These are phyloP conservation scores for Candida morakotiae DNA, from an alignment of 805 yeast genomes.

Conservation along the genomic window DNA sequence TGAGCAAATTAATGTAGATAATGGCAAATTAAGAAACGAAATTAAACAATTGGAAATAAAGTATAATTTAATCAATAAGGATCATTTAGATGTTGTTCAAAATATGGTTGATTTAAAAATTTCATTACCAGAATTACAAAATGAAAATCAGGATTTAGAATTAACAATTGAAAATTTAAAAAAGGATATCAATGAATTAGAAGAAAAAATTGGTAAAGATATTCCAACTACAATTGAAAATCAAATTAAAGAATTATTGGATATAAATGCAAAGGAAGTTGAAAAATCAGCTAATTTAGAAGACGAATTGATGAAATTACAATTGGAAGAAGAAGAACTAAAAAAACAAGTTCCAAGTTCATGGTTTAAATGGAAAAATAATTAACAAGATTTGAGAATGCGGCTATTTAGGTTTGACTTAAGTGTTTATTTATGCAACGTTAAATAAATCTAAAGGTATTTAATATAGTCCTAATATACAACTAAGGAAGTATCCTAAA, in stretches of 20 bases:
- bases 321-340: conserved; percentile 22
- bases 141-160: conserved; percentile 64
- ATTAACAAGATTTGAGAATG: not conserved
- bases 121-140: conserved; percentile 65
- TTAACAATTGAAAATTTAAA: conserved; percentile 35
- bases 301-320: conserved; percentile 27
- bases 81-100: conserved; percentile 84
- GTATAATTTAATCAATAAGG: conserved; percentile 66
- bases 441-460: too few species aligned
- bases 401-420: not conserved
- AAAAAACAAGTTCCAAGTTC: conserved; percentile 16
- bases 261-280: conserved; percentile 33
- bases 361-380: conserved; percentile 22
- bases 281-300: conserved; percentile 37
- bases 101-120: conserved; percentile 80
- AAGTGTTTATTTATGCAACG: not conserved
- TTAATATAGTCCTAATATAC: too few species aligned
- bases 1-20: conserved; percentile 53
- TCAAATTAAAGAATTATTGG: conserved; percentile 31
- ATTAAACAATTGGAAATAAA: conserved; percentile 69
- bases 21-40: conserved; percentile 70
- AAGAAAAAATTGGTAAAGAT: conserved; percentile 23
- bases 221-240: conserved; percentile 36
- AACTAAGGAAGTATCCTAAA: too few species aligned
- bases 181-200: conserved; percentile 36